Conservation (phyloP, 2,329 filamentous ascomycete species). For the Ceratocystis ficicola region DNA sequence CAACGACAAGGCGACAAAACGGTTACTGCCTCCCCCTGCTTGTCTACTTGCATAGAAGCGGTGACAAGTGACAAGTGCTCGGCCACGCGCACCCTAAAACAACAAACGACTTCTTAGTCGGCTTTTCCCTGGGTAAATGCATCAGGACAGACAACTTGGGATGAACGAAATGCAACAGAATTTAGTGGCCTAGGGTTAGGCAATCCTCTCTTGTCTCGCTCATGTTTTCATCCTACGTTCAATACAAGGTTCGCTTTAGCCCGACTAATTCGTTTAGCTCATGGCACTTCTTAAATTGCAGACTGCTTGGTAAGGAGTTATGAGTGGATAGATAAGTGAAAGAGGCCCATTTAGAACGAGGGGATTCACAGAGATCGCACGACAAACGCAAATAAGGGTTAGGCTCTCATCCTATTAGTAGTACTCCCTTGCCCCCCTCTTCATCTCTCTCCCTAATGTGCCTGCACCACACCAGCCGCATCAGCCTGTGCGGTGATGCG, state of each 20-base stretch:
- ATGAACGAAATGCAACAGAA: not conserved
- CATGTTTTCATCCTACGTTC: not conserved
- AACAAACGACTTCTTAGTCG: not conserved
- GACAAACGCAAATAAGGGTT: not conserved
- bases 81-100: not conserved
- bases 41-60: not conserved
- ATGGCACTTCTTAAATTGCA: not conserved
- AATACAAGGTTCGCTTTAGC: not conserved
- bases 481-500: constrained; percentile 82
- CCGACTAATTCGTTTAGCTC: not conserved
- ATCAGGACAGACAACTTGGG: not conserved
- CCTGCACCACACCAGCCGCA: constrained; percentile 70
- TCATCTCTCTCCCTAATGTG: constrained; percentile 35
- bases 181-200: not conserved
- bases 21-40: not conserved
- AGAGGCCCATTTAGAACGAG: not conserved
- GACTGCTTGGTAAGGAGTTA: not conserved
- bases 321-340: no score
- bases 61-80: not conserved
- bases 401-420: not conserved
- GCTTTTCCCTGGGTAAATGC: constrained; percentile 7
- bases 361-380: not conserved
- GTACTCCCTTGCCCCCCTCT: not conserved
- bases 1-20: not conserved
- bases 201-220: no score